phyloP scores from a whole-genome alignment of 2,329 filamentous ascomycete genomes.

The Fusarium kyushuense region DNA sequence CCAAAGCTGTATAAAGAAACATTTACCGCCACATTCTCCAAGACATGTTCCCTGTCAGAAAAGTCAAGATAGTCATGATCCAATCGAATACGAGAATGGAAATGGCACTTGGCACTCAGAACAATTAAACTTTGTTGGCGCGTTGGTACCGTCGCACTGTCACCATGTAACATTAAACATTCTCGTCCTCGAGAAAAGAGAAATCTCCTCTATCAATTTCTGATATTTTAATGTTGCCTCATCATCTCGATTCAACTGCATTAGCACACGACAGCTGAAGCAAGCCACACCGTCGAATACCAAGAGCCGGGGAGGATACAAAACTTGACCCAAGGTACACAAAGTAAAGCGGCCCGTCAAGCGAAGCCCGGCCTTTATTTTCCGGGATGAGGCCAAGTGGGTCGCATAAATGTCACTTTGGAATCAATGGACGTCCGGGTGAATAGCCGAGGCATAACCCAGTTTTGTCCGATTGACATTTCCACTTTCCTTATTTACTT shows the following conservation, averaged over 20 bases:
- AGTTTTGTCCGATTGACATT: neutral
- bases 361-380: neutral
- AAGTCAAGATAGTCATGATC: neutral
- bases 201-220: neutral
- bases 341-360: conserved; percentile 21
- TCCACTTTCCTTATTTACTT: neutral
- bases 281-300: conserved; percentile 1
- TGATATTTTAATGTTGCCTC: neutral
- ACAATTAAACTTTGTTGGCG: neutral
- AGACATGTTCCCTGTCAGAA: too few relatives aligned
- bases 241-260: neutral
- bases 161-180: neutral
- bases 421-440: neutral
- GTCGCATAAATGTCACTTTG: neutral
- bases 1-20: too few relatives aligned
- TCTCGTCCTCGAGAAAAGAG: neutral
- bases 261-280: neutral
- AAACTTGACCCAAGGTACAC: neutral
- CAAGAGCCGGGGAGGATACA: neutral
- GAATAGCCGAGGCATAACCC: neutral
- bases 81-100: conserved; percentile 3
- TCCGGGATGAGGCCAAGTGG: conserved; percentile 7
- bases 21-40: too few relatives aligned
- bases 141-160: neutral
- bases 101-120: conserved; percentile 7